Conservation (phyloP, 2,329 filamentous ascomycete species). For the Malbranchea cinnamomea region DNA sequence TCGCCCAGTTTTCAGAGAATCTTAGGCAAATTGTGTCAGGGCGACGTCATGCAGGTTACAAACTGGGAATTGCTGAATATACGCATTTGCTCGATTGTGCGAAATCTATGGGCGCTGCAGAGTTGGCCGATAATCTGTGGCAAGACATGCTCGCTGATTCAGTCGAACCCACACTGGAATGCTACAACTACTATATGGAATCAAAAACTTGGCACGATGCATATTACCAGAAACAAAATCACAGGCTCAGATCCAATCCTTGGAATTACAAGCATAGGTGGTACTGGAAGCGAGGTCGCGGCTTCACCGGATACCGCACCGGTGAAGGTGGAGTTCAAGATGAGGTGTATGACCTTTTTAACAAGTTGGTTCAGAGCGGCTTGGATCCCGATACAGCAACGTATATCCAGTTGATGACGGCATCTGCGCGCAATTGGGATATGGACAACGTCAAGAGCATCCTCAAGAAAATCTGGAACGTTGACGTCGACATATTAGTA, state of each 20-base stretch:
- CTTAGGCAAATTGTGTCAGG: constrained; percentile 24
- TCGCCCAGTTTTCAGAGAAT: constrained; percentile 25
- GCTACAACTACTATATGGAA: constrained; percentile 42
- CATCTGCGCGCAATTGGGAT: constrained; percentile 38
- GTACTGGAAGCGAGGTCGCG: constrained; percentile 6
- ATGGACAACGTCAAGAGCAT: constrained; percentile 31
- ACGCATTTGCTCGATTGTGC: constrained; percentile 39
- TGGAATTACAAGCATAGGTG: constrained; percentile 18
- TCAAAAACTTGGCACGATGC: constrained; percentile 33
- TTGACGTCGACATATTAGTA: constrained; percentile 32
- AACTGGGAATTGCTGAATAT: constrained; percentile 34
- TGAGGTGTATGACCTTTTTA: constrained; percentile 28
- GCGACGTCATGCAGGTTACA: constrained; percentile 22
- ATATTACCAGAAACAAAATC: constrained; percentile 25
- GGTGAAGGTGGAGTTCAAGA: constrained; percentile 19
- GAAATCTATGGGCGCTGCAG: constrained; percentile 30
- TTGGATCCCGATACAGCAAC: constrained; percentile 36
- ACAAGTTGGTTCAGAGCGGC: constrained; percentile 32
- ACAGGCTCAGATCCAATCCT: constrained; percentile 22
- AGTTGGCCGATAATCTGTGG: constrained; percentile 34
- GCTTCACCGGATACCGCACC: constrained; percentile 20
- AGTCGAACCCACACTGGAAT: constrained; percentile 31
- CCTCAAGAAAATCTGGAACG: constrained; percentile 39
- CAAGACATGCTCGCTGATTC: constrained; percentile 23
- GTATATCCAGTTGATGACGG: constrained; percentile 39